Percentiles rank a stretch among this genome's conserved stretches.
Conservation (phyloP, 306 rosid species). For the Carpinus fangiana region DNA sequence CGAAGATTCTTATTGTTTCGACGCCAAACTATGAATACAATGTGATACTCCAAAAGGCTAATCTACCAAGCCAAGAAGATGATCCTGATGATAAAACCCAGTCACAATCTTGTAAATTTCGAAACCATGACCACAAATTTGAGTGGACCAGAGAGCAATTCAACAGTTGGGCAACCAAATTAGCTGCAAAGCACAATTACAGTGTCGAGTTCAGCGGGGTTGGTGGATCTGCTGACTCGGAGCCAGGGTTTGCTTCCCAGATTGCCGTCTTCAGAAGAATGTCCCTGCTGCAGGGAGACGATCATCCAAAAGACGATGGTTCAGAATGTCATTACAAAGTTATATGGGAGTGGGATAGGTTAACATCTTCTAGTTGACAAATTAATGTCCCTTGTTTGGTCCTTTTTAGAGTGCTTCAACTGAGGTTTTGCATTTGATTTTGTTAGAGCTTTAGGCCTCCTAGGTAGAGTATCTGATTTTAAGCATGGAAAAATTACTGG, state of each 20-base stretch:
- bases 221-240: constrained; percentile 73
- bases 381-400: constrained; percentile 17
- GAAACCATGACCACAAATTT: constrained; percentile 93
- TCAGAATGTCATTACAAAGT: constrained; percentile 37
- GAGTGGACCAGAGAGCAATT: constrained; percentile 97
- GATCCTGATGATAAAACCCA: constrained; percentile 66
- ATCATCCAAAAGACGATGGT: constrained; percentile 28
- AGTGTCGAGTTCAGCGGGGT: constrained; percentile 83
- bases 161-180: constrained; percentile 70
- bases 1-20: constrained; percentile 83
- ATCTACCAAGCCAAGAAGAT: constrained; percentile 55
- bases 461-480: background rate
- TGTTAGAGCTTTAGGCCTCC: constrained; percentile 2
- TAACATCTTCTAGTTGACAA: constrained; percentile 7
- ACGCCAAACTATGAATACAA: constrained; percentile 95
- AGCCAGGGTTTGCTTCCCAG: constrained; percentile 98
- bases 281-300: constrained; percentile 24
- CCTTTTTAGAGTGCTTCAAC: background rate
- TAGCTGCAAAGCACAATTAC: constrained; percentile 73
- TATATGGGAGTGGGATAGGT: constrained; percentile 69
- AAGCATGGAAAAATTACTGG: background rate
- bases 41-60: constrained; percentile 73
- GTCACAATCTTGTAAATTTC: constrained; percentile 66
- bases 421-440: background rate
- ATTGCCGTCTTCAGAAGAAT: constrained; percentile 80